Evolutionary conservation across 768 basidiomycete species (phyloP).

Genomic region (Candolleomyces eurysporus): DNA sequence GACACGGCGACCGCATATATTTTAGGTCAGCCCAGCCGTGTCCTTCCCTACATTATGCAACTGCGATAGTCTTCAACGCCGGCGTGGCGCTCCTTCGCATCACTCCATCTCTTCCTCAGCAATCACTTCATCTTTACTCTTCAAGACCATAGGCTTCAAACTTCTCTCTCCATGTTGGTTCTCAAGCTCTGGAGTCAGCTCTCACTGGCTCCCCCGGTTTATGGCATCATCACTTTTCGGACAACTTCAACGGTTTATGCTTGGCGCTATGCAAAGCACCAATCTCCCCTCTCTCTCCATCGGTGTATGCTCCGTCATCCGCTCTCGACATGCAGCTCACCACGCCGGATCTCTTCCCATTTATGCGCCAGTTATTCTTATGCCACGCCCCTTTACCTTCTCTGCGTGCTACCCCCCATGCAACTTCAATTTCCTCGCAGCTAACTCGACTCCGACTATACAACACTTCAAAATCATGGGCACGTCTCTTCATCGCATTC

Average conservation of each 20-base stretch:
- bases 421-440: not conserved
- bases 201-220: slow-evolving; percentile 2
- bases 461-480: not conserved
- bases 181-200: not conserved
- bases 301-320: not conserved
- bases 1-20: slow-evolving; percentile 10
- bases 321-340: not conserved
- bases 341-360: not conserved
- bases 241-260: slow-evolving; percentile 4
- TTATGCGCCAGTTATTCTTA: not conserved
- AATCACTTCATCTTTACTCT: not conserved
- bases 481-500: not conserved
- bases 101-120: not conserved
- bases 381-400: not conserved
- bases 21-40: slow-evolving; percentile 8
- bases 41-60: not conserved
- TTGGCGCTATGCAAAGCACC: not conserved
- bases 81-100: not conserved
- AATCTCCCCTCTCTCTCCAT: not conserved
- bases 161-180: not conserved
- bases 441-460: not conserved
- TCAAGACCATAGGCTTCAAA: not conserved
- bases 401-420: not conserved
- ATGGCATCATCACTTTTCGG: slow-evolving; percentile 2
- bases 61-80: not conserved